Evolutionary conservation across 2,329 filamentous ascomycete species (phyloP).

Genomic region (Diaporthe caulivora): DNA sequence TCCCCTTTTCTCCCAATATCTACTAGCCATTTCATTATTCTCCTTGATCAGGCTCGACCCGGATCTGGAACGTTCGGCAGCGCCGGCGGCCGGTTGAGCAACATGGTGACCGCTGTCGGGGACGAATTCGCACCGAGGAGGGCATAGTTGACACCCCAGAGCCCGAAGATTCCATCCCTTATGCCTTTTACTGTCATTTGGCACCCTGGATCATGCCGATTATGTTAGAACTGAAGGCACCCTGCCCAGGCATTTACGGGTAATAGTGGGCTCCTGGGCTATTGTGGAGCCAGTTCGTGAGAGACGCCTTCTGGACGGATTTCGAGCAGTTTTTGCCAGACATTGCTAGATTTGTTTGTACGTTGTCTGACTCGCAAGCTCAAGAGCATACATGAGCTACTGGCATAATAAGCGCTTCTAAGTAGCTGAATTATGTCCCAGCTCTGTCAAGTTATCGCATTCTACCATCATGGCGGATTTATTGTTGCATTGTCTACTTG

Average conservation of each 20-base stretch:
- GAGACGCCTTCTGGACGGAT: too few species aligned
- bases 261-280: constrained; percentile 8
- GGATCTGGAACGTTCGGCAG: not conserved
- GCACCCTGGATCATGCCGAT: not conserved
- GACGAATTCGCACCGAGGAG: not conserved
- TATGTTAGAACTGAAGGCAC: not conserved
- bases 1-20: not conserved
- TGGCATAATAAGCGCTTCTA: not conserved
- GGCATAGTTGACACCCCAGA: not conserved
- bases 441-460: not conserved
- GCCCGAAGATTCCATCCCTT: too few species aligned
- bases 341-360: too few species aligned
- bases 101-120: not conserved
- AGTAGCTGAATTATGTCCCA: not conserved
- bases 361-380: not conserved
- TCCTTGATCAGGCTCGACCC: not conserved
- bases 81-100: not conserved
- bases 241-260: not conserved
- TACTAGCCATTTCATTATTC: too few species aligned
- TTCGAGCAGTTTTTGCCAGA: not conserved
- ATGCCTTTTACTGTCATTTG: not conserved
- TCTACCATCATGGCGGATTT: too few species aligned
- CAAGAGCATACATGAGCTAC: too few species aligned
- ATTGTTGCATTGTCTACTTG: not conserved
- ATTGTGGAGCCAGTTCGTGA: not conserved